Base-by-base conservation (phyloP, 768 basidiomycete genomes). In the Kwoniella mangroviensis region DNA sequence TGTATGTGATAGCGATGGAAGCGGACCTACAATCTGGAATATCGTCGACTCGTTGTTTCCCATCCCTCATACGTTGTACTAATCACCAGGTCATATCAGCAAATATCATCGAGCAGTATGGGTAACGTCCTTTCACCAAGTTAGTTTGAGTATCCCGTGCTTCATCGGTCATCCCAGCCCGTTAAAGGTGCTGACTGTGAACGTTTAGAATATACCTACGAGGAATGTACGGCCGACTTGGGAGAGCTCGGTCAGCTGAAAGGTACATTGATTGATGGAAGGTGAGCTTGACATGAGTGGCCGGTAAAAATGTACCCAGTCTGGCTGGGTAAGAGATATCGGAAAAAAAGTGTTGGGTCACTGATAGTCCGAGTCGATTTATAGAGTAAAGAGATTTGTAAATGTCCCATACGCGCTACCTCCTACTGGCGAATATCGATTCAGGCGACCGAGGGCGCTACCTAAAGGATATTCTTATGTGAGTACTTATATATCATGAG, bases 371-470 rank as follows among this genome's bases (percentile, higher is more conserved):
- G 68, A 69, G n/a, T 26, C 45, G 17, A 24, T 51, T 21, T 15
- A 28, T 26, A 70, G 63, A 58, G 67, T 65, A 0, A 55, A 59
- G 34, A 64, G 70, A 22, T 71, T 63, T 61, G 42, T 49, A 52
- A 68, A 71, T 13, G 65, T 71, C 4, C 70, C 70, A 26, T 71
- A 67, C 54, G 65, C 65, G 17, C 24, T 68, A n/a, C 70, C 70
- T 15, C 70, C 70, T 15, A 54, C 45, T 4, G 70, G 70, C 2
- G 70, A 63, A 11, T 11, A 67, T 55, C n/a, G 70, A 49, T 71
- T 66, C 65, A 57, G 49, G 34, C 60, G 43, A 17, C 70, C 70
- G 3, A 43, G 60, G 52, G 26, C 70, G 13, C 70, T 71, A 5
- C 70, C 70, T 10, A 54, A 56, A 2, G 70, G 51, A 19, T 59